phyloP scores from a whole-genome alignment of 176 grass and related monocot species.

The Carex pumila region DNA sequence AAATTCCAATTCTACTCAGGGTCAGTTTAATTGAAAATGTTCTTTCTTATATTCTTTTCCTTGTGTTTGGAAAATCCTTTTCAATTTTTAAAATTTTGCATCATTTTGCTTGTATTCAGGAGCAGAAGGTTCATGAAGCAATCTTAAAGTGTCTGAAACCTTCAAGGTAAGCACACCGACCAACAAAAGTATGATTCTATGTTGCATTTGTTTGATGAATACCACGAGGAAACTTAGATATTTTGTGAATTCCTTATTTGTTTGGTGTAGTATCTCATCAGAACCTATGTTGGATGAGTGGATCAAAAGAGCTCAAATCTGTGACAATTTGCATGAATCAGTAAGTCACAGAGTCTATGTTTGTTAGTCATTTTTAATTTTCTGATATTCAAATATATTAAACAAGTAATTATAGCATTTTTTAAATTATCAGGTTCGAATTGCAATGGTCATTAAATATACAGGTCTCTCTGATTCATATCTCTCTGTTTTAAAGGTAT shows the following conservation, averaged over 20 bases:
- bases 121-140: conserved; percentile 41
- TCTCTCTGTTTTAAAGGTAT: conserved; percentile 47
- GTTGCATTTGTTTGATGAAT: background rate
- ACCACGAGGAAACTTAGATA: background rate
- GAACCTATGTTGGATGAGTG: conserved; percentile 33
- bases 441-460: conserved; percentile 51
- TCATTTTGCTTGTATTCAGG: conserved; percentile 16
- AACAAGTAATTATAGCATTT: background rate
- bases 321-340: conserved; percentile 29
- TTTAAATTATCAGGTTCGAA: conserved; percentile 32
- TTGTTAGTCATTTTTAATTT: background rate
- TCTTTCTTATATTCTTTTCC: background rate
- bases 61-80: background rate
- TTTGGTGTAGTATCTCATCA: conserved; percentile 7
- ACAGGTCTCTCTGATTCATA: conserved; percentile 47
- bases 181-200: background rate
- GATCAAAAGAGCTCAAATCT: conserved; percentile 23
- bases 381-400: background rate
- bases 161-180: conserved; percentile 19
- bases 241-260: conserved; percentile 5
- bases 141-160: conserved; percentile 29
- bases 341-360: conserved; percentile 19
- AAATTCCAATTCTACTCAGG: conserved; percentile 35
- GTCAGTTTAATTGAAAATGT: conserved; percentile 9
- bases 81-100: background rate